Evolutionary conservation across 2,329 filamentous ascomycete species (phyloP), one percentile per base, ranked within the genome.

Genomic region (Talaromyces verruculosus): DNA sequence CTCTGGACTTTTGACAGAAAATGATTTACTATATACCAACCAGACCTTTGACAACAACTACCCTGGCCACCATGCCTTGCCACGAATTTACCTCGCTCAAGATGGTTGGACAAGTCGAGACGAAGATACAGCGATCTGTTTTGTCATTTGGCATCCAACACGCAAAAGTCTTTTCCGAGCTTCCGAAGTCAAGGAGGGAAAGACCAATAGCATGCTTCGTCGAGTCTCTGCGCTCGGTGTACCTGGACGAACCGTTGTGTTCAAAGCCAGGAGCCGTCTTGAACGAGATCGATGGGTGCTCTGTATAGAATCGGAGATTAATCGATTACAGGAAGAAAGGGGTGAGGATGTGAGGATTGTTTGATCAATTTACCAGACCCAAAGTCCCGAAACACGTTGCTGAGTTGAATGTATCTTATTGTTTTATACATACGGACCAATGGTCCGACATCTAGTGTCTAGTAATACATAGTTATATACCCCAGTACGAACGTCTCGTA

Each of bases 281-380:
- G 88, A 90, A 75, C 83, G 88, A 67, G 88, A 90, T 76, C 84
- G 87, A 70, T 90, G 88, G 88, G 88, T 90, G 28, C 76, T 89
- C 73, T 87, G 83, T 41, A 86, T 90, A 66, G 84, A 84, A 63
- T 86, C 86, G 68, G 88, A 90, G 78, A 90, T 90, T 73, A 88
- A 90, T 77, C 78, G 86, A 60, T 72, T 87, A 66, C 82, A 83
- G 57, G 76, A 80, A 64, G 74, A 75, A 64, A 73, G 69, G 64
- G 78, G 75, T 15, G 82, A 84, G 67, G 85, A 87, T 70, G 79
- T 85, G 55, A 78, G 83, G 58, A 47, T 47, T 13, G 45, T 47
- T 47, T 22, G 30, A 33, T 33, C 69, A 11, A 15, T 51, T n/a
- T 22, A 49, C n/a, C 25, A 37, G 17, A 47, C 2, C 11, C 13